These are phyloP conservation scores for Penicillium longicatenatum DNA, from an alignment of 495 filamentous ascomycete species.

Conservation along the genomic window DNA sequence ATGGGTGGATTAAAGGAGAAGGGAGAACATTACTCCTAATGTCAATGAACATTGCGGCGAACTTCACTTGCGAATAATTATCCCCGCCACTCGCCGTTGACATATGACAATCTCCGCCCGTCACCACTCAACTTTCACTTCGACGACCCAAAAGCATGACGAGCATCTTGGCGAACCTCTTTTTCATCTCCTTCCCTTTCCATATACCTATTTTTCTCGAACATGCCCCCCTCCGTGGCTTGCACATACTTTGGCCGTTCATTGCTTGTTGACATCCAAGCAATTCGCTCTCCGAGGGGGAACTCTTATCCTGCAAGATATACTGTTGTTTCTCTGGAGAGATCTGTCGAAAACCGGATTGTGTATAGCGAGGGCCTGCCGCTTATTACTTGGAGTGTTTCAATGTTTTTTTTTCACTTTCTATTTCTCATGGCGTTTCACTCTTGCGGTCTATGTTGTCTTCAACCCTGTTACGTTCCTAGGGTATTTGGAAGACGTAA, in stretches of 20 bases:
- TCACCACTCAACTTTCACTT: slow-evolving; percentile 19
- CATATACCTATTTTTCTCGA: slow-evolving; percentile 28
- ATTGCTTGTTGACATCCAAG: slow-evolving; percentile 17
- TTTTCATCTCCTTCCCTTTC: slow-evolving; percentile 24
- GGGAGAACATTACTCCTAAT: slow-evolving; percentile 50
- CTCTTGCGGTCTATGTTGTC: slow-evolving; percentile 34
- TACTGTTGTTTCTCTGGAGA: slow-evolving; percentile 5
- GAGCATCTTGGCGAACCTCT: slow-evolving; percentile 35
- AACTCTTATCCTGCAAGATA: slow-evolving; percentile 1
- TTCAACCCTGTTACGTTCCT: slow-evolving; percentile 48
- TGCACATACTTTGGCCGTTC: slow-evolving; percentile 40
- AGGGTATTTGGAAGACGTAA: slow-evolving; percentile 38
- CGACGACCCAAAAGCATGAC: slow-evolving; percentile 46
- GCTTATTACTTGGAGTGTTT: slow-evolving; percentile 16
- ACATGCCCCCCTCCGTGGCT: slow-evolving; percentile 25
- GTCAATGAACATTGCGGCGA: slow-evolving; percentile 2
- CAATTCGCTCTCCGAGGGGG: not conserved
- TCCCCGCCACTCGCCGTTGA: not conserved
- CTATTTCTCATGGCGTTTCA: slow-evolving; percentile 30
- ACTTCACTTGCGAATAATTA: not conserved
- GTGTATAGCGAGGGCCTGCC: slow-evolving; percentile 40
- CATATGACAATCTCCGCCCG: slow-evolving; percentile 15
- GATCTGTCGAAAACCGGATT: slow-evolving; percentile 20
- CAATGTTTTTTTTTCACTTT: slow-evolving; percentile 23
- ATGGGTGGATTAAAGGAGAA: slow-evolving; percentile 96